phyloP scores from a whole-genome alignment of 345 rosid species.

The Carallia pectinifolia region DNA sequence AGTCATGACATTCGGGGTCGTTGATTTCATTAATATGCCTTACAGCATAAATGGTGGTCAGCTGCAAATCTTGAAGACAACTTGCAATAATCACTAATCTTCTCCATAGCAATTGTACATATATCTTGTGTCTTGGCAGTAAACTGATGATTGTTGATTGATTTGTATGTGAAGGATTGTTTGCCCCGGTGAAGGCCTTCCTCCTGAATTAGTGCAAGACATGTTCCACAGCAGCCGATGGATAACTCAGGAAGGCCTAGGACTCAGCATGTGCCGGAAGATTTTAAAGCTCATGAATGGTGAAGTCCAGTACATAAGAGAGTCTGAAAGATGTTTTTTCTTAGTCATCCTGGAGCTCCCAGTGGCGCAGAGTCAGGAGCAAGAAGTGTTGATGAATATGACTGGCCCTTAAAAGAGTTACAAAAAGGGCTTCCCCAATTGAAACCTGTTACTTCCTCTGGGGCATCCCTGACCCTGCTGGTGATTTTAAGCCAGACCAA shows the following conservation, averaged over 20 bases:
- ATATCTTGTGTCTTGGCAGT: neutral
- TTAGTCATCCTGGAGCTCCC: slow-evolving; percentile 71
- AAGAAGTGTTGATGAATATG: slow-evolving; percentile 30
- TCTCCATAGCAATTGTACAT: neutral
- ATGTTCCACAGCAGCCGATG: slow-evolving; percentile 85
- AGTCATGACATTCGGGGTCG: too few relatives aligned
- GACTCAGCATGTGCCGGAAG: slow-evolving; percentile 88
- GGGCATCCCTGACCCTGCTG: neutral
- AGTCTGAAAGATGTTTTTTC: slow-evolving; percentile 75
- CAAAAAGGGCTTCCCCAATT: slow-evolving; percentile 12
- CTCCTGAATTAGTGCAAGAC: slow-evolving; percentile 86
- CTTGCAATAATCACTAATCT: neutral
- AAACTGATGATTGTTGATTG: neutral
- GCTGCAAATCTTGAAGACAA: neutral
- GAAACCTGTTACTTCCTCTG: slow-evolving; percentile 12
- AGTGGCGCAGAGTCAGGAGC: slow-evolving; percentile 32
- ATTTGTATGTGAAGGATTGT: slow-evolving; percentile 66
- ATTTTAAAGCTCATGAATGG: slow-evolving; percentile 87
- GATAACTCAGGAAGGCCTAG: slow-evolving; percentile 84
- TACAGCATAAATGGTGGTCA: neutral
- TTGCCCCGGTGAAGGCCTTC: slow-evolving; percentile 93
- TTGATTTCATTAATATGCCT: too few relatives aligned
- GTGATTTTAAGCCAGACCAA: neutral
- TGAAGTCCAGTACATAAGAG: slow-evolving; percentile 85
- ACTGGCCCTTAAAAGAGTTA: slow-evolving; percentile 3